Conservation (phyloP, 768 basidiomycete genomes). For the Podaxis mareebaensis region DNA sequence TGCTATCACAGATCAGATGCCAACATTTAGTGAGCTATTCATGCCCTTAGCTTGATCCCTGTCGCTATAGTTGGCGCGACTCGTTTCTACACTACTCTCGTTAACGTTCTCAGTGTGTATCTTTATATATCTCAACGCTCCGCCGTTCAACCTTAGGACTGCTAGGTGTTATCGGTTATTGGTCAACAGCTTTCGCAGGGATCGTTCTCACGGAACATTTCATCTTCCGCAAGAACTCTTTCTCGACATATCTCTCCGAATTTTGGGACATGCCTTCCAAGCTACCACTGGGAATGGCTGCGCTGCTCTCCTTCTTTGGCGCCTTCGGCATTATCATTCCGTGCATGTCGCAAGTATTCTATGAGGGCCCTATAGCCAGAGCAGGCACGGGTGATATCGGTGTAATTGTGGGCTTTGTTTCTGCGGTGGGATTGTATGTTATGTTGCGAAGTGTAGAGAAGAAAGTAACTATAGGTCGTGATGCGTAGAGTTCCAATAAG, state of each 20-base stretch:
- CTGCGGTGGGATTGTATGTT: constrained; percentile 48
- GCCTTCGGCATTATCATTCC: constrained; percentile 61
- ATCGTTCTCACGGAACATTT: constrained; percentile 69
- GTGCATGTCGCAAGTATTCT: constrained; percentile 74
- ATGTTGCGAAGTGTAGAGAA: constrained; percentile 45
- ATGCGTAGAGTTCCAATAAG: background rate
- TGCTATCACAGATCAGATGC: background rate
- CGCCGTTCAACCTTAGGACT: background rate
- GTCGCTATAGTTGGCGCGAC: constrained; percentile 69
- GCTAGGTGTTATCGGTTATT: constrained; percentile 53
- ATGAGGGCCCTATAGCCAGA: constrained; percentile 64
- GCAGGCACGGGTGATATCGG: constrained; percentile 69
- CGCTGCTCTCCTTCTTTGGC: constrained; percentile 48
- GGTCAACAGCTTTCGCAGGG: constrained; percentile 55
- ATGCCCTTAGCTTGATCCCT: constrained; percentile 53
- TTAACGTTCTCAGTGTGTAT: constrained; percentile 61
- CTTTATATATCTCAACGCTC: constrained; percentile 7
- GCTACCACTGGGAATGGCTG: constrained; percentile 67
- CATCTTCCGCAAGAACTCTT: constrained; percentile 54
- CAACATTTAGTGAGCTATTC: background rate
- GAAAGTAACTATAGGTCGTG: constrained; percentile 21
- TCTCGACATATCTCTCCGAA: constrained; percentile 46
- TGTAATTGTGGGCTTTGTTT: constrained; percentile 57
- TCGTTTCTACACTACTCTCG: constrained; percentile 62
- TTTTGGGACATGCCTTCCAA: constrained; percentile 54